Base-by-base conservation (phyloP, 2,329 filamentous ascomycete genomes). In the Colletotrichum lentis region DNA sequence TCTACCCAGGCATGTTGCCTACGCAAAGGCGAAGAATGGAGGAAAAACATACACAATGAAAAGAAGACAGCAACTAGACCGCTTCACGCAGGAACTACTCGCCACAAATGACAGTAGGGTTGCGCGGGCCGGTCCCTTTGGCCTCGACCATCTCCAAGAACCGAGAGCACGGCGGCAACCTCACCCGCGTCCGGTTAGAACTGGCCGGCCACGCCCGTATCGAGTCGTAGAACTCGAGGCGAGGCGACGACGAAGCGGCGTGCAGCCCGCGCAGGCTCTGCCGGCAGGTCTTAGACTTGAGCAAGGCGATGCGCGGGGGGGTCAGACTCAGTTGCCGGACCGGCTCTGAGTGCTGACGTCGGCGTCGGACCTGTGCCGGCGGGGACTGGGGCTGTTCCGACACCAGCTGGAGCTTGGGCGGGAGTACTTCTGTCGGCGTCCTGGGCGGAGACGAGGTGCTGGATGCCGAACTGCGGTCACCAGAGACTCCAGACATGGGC, bases 151-250 rank as follows among this genome's bases (percentile, higher is more conserved):
- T 58, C 50, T 68, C 66, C 54, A 68, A 27, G n/a, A 68, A 65
- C 50, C 57, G 52, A 10, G 66, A 68, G 27, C 66, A 68, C 3
- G 66, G 66, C 43, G 66, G 66, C 37, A 68, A 35, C 10, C 66
- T 54, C 27, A 68, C 66, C 8, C 55, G 55, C n/a, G 55, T 46
- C 12, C 50, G 55, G 27, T 65, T 27, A 10, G 66, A 68, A 27
- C 66, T 60, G 11, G 55, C 50, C 16, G 66, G 66, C 66, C 66
- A 68, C 8, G 52, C n/a, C 6, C 66, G 66, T 22, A 68, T 68
- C n/a, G 66, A 68, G 55, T 68, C 66, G 49, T 68, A 68, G 22
- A 68, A 65, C 35, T 54, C 55, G 12, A 65, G 55, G 10, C 55
- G 55, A n/a, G 50, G 24, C 3, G 66, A 62, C 14, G 62, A 56